A percentile compares a stretch with the other conserved stretches of the same genome.
These are phyloP conservation scores for Phaeosphaeria sp. DNA, from an alignment of 2,329 filamentous ascomycete genomes.

Conservation along the genomic window DNA sequence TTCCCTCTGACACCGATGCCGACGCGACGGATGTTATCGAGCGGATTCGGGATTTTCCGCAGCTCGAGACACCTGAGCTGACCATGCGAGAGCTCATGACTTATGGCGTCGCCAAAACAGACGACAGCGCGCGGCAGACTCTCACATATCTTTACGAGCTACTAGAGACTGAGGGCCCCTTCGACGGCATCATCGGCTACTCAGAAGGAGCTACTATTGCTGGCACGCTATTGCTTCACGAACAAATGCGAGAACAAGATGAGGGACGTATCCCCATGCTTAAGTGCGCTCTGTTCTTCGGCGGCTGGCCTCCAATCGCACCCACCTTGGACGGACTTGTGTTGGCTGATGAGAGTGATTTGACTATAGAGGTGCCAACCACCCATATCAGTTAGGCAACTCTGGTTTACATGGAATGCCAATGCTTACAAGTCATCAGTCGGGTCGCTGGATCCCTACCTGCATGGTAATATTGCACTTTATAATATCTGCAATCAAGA, in stretches of 20 bases:
- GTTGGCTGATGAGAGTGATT: conserved; percentile 51
- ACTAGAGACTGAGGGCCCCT: conserved; percentile 31
- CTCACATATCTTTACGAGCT: conserved; percentile 28
- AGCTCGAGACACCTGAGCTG: conserved; percentile 61
- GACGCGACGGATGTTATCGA: conserved; percentile 39
- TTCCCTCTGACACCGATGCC: conserved; percentile 20
- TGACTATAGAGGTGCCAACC: conserved; percentile 50
- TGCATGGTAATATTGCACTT: conserved; percentile 66
- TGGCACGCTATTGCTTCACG: conserved; percentile 46
- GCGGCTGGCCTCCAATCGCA: conserved; percentile 54
- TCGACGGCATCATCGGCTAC: conserved; percentile 66
- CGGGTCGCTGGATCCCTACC: conserved; percentile 61
- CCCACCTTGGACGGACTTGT: conserved; percentile 39
- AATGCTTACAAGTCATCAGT: conserved; percentile 11
- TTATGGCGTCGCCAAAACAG: conserved; percentile 45
- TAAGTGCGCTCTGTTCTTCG: conserved; percentile 59
- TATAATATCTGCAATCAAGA: conserved; percentile 69
- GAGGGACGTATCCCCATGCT: conserved; percentile 33
- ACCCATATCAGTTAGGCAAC: conserved; percentile 44
- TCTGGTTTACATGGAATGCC: too few relatives aligned
- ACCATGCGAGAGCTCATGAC: conserved; percentile 60
- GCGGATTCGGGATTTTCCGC: conserved; percentile 62
- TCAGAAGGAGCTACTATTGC: conserved; percentile 67
- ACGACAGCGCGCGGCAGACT: conserved; percentile 26
- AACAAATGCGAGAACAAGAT: conserved; percentile 23